These are phyloP conservation scores for Rossbeevera mucosa DNA, from an alignment of 768 basidiomycete species.

Conservation along the genomic window DNA sequence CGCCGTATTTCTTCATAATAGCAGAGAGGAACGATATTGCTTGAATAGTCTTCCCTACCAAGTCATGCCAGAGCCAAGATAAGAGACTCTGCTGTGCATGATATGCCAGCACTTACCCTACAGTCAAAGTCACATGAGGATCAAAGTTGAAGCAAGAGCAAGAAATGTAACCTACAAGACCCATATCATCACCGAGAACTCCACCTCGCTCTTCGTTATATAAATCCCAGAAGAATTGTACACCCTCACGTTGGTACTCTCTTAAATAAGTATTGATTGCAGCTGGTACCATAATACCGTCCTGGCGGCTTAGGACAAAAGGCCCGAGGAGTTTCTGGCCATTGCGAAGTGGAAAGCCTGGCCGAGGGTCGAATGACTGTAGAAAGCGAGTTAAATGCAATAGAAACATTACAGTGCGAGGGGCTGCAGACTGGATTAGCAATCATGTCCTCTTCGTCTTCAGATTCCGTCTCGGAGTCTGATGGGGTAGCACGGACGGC, in stretches of 20 bases:
- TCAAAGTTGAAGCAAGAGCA: background rate
- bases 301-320: slow-evolving; percentile 45
- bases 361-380: slow-evolving; percentile 45
- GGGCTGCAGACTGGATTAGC: slow-evolving; percentile 29
- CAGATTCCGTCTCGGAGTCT: slow-evolving; percentile 44
- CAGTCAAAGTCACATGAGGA: background rate
- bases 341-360: slow-evolving; percentile 47
- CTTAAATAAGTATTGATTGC: slow-evolving; percentile 84
- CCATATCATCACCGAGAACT: slow-evolving; percentile 95
- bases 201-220: slow-evolving; percentile 70
- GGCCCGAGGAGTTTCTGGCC: slow-evolving; percentile 43
- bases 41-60: slow-evolving; percentile 88
- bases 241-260: slow-evolving; percentile 86
- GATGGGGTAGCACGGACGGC: slow-evolving; percentile 4
- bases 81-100: background rate
- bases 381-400: background rate
- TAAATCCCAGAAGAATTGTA: slow-evolving; percentile 72
- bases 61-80: slow-evolving; percentile 5
- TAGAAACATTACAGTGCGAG: background rate
- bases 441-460: slow-evolving; percentile 32
- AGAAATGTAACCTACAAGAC: slow-evolving; percentile 44
- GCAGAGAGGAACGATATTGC: slow-evolving; percentile 86
- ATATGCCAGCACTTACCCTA: slow-evolving; percentile 22
- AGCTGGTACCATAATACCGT: slow-evolving; percentile 52
- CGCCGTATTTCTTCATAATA: slow-evolving; percentile 81